A percentile compares a stretch with the other conserved stretches of the same genome.
Conservation (phyloP, 2,329 filamentous ascomycete species). For the Ceratocystis lukuohia region DNA sequence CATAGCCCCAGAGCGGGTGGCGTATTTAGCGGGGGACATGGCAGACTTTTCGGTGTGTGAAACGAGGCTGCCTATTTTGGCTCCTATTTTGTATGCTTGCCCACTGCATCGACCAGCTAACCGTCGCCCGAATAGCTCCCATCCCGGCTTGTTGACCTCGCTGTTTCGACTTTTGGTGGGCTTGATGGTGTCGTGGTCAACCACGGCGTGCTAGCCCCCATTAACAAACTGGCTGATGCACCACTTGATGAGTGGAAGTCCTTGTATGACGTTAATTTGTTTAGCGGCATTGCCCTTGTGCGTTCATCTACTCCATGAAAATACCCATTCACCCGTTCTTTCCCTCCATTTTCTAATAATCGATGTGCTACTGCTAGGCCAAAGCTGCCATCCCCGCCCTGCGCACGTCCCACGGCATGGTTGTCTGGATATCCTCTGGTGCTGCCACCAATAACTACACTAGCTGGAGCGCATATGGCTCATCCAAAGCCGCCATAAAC, state of each 20-base stretch:
- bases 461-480: constrained; percentile 70
- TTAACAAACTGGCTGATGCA: constrained; percentile 54
- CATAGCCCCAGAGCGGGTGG: constrained; percentile 40
- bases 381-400: constrained; percentile 58
- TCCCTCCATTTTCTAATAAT: background rate
- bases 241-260: constrained; percentile 61
- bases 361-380: constrained; percentile 34
- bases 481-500: constrained; percentile 72
- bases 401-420: constrained; percentile 52
- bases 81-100: background rate
- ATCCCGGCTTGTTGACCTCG: constrained; percentile 48
- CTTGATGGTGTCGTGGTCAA: constrained; percentile 80
- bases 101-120: constrained; percentile 1
- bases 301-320: constrained; percentile 23
- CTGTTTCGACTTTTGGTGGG: constrained; percentile 52
- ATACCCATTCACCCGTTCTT: background rate
- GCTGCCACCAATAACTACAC: constrained; percentile 53
- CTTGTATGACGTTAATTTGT: constrained; percentile 73
- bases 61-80: background rate
- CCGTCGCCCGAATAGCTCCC: constrained; percentile 22
- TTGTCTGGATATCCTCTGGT: constrained; percentile 70
- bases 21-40: constrained; percentile 43
- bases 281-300: constrained; percentile 69
- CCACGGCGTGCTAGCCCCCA: constrained; percentile 68
- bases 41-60: constrained; percentile 36